A percentile compares a stretch with the other conserved stretches of the same genome.
Evolutionary conservation across 768 basidiomycete species (phyloP).

Genomic region (Leucogyrophana mollusca): DNA sequence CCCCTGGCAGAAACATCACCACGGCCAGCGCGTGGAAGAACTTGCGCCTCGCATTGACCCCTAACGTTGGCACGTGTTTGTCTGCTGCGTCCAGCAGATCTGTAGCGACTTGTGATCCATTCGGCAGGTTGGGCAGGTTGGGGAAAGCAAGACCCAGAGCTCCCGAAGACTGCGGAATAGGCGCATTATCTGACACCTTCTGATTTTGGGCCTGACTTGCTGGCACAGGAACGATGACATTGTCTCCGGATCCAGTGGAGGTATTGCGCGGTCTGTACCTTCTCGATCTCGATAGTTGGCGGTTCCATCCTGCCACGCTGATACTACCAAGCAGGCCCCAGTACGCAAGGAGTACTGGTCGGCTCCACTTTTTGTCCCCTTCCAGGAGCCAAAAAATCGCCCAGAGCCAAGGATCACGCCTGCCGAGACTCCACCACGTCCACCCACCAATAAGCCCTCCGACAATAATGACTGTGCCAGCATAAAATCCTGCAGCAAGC

Average conservation of each 20-base stretch:
- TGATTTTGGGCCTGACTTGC: constrained; percentile 25
- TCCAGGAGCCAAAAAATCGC: constrained; percentile 73
- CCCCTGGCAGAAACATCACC: constrained; percentile 94
- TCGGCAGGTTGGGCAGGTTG: constrained; percentile 49
- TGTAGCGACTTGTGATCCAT: constrained; percentile 58
- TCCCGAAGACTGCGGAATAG: constrained; percentile 15
- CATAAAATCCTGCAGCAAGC: constrained; percentile 84
- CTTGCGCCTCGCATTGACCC: constrained; percentile 90
- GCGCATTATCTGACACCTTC: constrained; percentile 5
- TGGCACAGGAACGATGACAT: constrained; percentile 26
- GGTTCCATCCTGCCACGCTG: constrained; percentile 93
- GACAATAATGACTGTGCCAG: constrained; percentile 73
- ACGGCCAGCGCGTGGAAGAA: constrained; percentile 97
- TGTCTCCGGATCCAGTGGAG: constrained; percentile 32
- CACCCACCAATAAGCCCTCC: constrained; percentile 85
- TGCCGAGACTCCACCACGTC: constrained; percentile 84
- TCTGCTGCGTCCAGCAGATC: constrained; percentile 82
- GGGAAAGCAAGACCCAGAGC: constrained; percentile 38
- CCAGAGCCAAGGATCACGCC: constrained; percentile 88
- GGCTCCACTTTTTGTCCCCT: constrained; percentile 74
- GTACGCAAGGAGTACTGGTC: constrained; percentile 76
- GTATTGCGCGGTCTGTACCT: constrained; percentile 55
- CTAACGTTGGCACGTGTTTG: constrained; percentile 85
- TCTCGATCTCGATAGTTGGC: constrained; percentile 80
- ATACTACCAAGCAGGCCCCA: constrained; percentile 81